These are phyloP conservation scores for Centaurea solstitialis DNA, from an alignment of 129 eudicot species.

Conservation along the genomic window DNA sequence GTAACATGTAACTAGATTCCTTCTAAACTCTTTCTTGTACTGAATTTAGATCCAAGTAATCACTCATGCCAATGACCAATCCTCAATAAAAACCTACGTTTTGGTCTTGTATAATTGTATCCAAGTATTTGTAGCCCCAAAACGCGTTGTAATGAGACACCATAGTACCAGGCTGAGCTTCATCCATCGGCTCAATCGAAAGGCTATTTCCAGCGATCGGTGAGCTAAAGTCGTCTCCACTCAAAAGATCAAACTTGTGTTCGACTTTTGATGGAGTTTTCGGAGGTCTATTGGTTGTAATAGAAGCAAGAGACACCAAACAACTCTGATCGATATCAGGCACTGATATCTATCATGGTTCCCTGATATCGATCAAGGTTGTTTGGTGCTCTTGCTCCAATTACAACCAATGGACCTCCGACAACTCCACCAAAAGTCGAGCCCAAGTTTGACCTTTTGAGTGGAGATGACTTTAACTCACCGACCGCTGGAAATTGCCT, in stretches of 20 bases:
- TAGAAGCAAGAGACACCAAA: constrained; percentile 52
- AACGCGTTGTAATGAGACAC: constrained; percentile 63
- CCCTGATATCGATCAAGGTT: no score
- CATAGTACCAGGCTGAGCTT: constrained; percentile 59
- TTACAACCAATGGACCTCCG: constrained; percentile 43
- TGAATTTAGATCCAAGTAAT: constrained; percentile 1
- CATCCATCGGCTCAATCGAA: constrained; percentile 73
- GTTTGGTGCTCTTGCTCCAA: constrained; percentile 48
- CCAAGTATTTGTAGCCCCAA: constrained; percentile 16
- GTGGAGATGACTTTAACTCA: constrained; percentile 74
- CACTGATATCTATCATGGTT: no score
- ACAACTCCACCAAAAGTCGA: constrained; percentile 37
- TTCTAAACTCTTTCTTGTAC: constrained; percentile 40
- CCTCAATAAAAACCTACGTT: constrained; percentile 65
- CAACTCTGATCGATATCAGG: no score
- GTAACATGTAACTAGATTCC: constrained; percentile 28
- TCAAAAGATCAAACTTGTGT: constrained; percentile 73
- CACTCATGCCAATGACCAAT: constrained; percentile 9
- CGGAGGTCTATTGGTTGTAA: constrained; percentile 43
- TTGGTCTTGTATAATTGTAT: constrained; percentile 35
- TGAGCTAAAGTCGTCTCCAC: constrained; percentile 74
- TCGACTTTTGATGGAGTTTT: constrained; percentile 36
- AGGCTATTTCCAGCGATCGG: constrained; percentile 52
- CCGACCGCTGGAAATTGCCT: constrained; percentile 52
- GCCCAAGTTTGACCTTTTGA: constrained; percentile 71